Base-by-base conservation (phyloP, 805 yeast genomes). In the Yamadazyma phyllophila region DNA sequence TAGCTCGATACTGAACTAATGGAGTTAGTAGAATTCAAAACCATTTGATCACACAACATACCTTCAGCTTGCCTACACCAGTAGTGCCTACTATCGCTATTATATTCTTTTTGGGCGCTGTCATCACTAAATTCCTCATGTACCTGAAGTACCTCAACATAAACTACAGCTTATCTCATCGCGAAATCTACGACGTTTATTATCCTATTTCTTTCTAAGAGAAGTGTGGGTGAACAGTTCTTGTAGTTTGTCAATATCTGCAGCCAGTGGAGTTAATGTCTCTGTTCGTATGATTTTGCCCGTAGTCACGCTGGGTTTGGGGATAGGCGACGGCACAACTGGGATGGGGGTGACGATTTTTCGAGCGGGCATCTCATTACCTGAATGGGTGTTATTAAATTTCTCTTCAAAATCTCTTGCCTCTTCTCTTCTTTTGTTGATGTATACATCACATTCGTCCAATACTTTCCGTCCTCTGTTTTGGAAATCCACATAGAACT, bases 41-140 rank as follows among this genome's bases (percentile, higher is more conserved):
- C n/a, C 20, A 30, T 8, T n/a, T 16, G 27, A n/a, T 10, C 2
- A 31, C 17, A 4, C 10, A 11, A 65, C 72, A 30, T 57, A 80
- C 75, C 55, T 88, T 89, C 0, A 97, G 91, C 60, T 92, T 92
- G 0, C 99, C 99, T 10, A 90, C 97, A 0, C 98, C 99, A 0
- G 99, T 92, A 30, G 96, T 91, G 0, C 99, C 99, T 3, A 87
- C 85, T 13, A 88, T 78, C 12, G 88, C 81, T 24, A 86, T 74
- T 4, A 88, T 58, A 47, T 55, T 62, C 48, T 63, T 64, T 50
- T 63, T 67, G 10, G 65, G 63, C 37, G 53, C 47, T 7, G 67
- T 65, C 63, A 61, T 63, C n/a, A 59, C 41, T 36, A 52, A 44
- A 45, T 62, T 66, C 47, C 54, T 61, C 31, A 56, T 20, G 51